Base-by-base conservation (phyloP, 23 red algal genomes). In the Cyanidiococcus yangmingshanensis region DNA sequence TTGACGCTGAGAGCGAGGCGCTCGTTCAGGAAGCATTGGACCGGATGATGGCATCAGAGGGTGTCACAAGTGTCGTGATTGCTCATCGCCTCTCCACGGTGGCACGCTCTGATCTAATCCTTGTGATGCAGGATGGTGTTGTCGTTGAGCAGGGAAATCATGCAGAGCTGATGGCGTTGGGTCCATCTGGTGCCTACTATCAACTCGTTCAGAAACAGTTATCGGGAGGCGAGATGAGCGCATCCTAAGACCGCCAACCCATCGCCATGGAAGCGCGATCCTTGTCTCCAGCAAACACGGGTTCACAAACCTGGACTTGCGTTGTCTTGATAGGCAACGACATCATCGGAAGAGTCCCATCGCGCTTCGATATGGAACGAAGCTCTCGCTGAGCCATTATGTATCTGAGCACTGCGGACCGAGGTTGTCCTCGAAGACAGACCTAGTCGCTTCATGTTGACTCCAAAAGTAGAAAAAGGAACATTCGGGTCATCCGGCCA, bases 81-180 rank as follows among this genome's bases (percentile, higher is more conserved):
- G 94, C 94, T 16, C 94, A 98, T 58, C 76, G 94, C 45, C 75
- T 98, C 39, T 89, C 88, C 37, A 92, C 94, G 21, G 85, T 98
- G 25, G 83, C 85, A 68, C 59, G 86, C 58, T 84, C 94, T 0
- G 86, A 91, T 68, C 57, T 79, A 16, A 98, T 98, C 68, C 84
- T 88, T 17, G 94, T 98, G 58, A 78, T 98, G 36, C 75, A 76
- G 67, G 77, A 79, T 2, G 94, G 94, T 0, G 82, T 80, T 39
- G 82, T 98, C 35, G 85, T 98, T 17, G 94, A 98, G 67, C 79
- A 76, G 31, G 94, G 94, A 17, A 86, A 50, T 24, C 94, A 98
- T 40, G 68, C 83, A 37, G 79, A 90, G 40, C 74, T 98, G 76
- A 85, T 98, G 85, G 75, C 83, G 0, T 29, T 32, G n/a, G 63